Percentiles rank a stretch among this genome's conserved stretches.
Conservation (phyloP, 495 filamentous ascomycete species). For the Daldinia concentrica region DNA sequence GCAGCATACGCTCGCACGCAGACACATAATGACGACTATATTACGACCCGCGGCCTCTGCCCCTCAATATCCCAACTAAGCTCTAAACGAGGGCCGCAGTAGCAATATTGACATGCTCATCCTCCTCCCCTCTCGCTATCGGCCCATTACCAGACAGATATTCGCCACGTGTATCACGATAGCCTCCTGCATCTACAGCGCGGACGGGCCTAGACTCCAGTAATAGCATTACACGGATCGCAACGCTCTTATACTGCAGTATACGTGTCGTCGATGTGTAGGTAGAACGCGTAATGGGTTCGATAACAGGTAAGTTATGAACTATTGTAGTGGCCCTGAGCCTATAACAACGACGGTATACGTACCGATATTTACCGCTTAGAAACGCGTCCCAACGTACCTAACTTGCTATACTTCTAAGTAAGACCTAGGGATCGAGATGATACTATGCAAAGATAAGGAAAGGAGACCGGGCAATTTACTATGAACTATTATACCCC, state of each 20-base stretch:
- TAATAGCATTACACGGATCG: background rate
- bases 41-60: slow-evolving; percentile 5
- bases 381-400: background rate
- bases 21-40: slow-evolving; percentile 3
- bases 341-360: background rate
- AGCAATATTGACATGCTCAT: background rate
- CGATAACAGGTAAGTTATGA: background rate
- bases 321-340: background rate
- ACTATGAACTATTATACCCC: background rate
- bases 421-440: background rate
- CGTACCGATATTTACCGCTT: background rate
- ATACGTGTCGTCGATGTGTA: slow-evolving; percentile 9
- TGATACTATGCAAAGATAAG: background rate
- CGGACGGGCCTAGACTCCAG: background rate
- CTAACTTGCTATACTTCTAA: background rate
- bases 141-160: background rate
- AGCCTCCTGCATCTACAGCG: slow-evolving; percentile 1
- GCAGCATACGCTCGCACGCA: slow-evolving; percentile 18
- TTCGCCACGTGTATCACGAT: slow-evolving; percentile 6
- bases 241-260: background rate
- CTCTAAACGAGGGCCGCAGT: background rate
- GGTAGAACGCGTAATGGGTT: background rate
- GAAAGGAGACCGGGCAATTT: background rate
- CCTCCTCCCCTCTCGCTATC: background rate
- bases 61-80: background rate